phyloP scores from a whole-genome alignment of 2,329 filamentous ascomycete species.

The Epichloe scottii region DNA sequence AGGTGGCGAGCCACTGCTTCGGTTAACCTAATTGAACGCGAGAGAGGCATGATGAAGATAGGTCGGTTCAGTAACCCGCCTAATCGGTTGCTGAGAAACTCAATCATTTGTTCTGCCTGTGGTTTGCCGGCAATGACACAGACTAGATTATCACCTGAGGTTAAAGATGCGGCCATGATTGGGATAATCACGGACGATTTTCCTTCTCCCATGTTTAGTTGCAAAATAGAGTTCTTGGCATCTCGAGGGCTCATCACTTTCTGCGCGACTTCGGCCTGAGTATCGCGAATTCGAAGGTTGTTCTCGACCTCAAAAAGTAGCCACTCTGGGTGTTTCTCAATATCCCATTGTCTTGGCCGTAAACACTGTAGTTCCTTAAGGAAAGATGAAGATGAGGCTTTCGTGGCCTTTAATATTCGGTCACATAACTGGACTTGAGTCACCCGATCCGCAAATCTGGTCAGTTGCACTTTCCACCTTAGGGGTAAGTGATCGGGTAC shows the following conservation, averaged over 20 bases:
- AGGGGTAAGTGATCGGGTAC: not conserved
- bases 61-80: no score
- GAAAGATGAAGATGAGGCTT: not conserved
- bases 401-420: slow-evolving; percentile 13
- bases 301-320: slow-evolving; percentile 52
- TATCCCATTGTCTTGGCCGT: not conserved
- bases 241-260: slow-evolving; percentile 35
- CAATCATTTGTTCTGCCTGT: no score
- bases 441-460: slow-evolving; percentile 8
- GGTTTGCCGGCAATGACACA: no score
- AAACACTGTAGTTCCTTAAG: not conserved
- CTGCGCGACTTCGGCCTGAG: slow-evolving; percentile 43
- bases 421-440: not conserved
- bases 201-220: slow-evolving; percentile 58
- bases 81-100: no score
- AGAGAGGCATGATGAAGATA: no score
- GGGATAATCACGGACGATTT: slow-evolving; percentile 23
- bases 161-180: no score
- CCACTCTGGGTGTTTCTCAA: slow-evolving; percentile 35
- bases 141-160: no score
- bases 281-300: slow-evolving; percentile 42
- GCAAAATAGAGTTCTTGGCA: slow-evolving; percentile 38
- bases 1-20: no score
- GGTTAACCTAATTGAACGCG: no score
- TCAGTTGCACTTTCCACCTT: slow-evolving; percentile 6